Conservation (phyloP, 768 basidiomycete species). For the Lepiota subincarnata region DNA sequence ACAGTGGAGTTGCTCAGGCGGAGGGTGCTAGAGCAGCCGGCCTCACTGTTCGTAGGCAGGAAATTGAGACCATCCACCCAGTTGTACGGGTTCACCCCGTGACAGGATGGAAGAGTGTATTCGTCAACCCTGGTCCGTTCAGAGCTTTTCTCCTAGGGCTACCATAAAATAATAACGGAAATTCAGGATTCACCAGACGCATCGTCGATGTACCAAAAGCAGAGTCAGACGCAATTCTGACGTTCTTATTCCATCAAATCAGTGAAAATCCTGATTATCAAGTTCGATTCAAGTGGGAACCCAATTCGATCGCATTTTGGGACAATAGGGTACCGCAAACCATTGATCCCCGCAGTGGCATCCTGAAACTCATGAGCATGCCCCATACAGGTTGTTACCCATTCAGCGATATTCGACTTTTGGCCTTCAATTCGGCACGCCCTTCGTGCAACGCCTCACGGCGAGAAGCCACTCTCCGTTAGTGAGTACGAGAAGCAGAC, state of each 20-base stretch:
- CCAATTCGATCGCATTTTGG: slow-evolving; percentile 80
- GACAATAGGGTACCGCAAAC: slow-evolving; percentile 67
- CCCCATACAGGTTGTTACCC: slow-evolving; percentile 58
- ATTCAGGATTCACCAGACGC: slow-evolving; percentile 69
- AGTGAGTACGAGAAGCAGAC: slow-evolving; percentile 59
- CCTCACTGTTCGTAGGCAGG: slow-evolving; percentile 63
- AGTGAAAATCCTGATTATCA: slow-evolving; percentile 69
- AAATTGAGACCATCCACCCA: slow-evolving; percentile 71
- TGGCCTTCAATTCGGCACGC: slow-evolving; percentile 77
- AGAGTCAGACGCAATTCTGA: slow-evolving; percentile 72
- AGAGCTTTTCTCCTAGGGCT: neutral
- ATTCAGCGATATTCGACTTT: slow-evolving; percentile 81
- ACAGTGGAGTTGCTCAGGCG: slow-evolving; percentile 75
- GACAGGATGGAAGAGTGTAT: slow-evolving; percentile 82
- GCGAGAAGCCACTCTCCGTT: slow-evolving; percentile 73
- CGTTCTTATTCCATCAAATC: slow-evolving; percentile 69
- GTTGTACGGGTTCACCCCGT: slow-evolving; percentile 81
- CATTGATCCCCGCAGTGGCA: neutral
- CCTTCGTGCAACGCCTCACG: slow-evolving; percentile 77
- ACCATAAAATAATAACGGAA: neutral
- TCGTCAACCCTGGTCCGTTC: slow-evolving; percentile 66
- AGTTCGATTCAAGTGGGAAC: slow-evolving; percentile 74
- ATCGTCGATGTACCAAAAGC: slow-evolving; percentile 78
- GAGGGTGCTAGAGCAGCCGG: slow-evolving; percentile 70
- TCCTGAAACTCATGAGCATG: neutral